These are phyloP conservation scores for Tuber umbilicatum DNA, from an alignment of 495 filamentous ascomycete species.

Conservation along the genomic window DNA sequence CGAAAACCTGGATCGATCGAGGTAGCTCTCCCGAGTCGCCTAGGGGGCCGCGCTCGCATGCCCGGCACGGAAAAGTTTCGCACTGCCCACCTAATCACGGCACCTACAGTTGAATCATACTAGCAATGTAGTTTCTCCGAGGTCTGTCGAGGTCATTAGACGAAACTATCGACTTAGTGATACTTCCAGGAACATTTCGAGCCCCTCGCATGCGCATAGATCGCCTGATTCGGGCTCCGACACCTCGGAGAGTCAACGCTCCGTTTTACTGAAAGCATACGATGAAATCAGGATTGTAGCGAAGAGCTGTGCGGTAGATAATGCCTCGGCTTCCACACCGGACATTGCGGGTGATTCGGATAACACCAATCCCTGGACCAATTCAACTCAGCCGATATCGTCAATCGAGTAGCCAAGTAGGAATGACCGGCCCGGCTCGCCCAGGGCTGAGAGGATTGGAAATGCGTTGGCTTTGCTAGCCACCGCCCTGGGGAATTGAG, in stretches of 20 bases:
- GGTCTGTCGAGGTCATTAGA: background rate
- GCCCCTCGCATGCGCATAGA: background rate
- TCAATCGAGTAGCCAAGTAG: background rate
- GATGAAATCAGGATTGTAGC: background rate
- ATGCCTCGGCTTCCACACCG: background rate
- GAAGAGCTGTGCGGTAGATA: background rate
- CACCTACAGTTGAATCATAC: background rate
- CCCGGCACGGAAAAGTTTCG: background rate
- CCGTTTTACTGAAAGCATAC: background rate
- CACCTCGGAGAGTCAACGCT: background rate
- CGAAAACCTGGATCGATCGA: background rate
- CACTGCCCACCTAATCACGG: background rate
- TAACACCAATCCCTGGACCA: background rate
- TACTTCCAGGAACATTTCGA: background rate
- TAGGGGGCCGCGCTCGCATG: background rate
- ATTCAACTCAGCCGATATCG: background rate
- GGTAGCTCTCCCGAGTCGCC: background rate
- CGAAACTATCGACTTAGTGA: background rate
- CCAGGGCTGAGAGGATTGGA: background rate
- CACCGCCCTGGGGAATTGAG: background rate
- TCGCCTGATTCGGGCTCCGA: background rate
- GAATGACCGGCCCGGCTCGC: background rate
- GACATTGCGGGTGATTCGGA: background rate
- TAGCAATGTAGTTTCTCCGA: background rate
- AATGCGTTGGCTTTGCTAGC: background rate